phyloP scores from a whole-genome alignment of 192 early-diverging fungal species.

The Mortierella claussenii region DNA sequence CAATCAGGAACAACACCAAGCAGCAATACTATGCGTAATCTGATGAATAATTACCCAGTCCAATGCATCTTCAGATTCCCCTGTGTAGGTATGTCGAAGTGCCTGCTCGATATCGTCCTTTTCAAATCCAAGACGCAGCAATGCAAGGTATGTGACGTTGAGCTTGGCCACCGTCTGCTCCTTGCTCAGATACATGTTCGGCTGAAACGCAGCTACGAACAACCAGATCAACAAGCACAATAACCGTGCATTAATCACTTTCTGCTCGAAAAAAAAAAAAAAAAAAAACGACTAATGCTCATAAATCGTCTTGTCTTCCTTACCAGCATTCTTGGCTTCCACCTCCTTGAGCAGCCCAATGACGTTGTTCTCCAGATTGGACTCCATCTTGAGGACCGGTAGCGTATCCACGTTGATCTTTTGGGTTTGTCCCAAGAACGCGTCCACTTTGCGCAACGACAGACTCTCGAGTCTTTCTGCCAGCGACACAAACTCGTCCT shows the following conservation, averaged over 20 bases:
- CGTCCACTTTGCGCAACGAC: slow-evolving; percentile 45
- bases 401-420: slow-evolving; percentile 44
- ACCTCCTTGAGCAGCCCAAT: slow-evolving; percentile 44
- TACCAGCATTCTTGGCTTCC: slow-evolving; percentile 44
- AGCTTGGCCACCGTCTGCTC: slow-evolving; percentile 57
- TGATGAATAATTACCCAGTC: slow-evolving; percentile 61
- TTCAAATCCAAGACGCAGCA: slow-evolving; percentile 59
- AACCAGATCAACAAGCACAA: no score
- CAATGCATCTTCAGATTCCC: slow-evolving; percentile 53
- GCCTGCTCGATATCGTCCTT: slow-evolving; percentile 55
- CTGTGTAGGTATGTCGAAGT: slow-evolving; percentile 48
- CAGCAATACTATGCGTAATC: background rate
- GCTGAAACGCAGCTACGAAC: slow-evolving; percentile 28
- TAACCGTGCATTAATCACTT: no score
- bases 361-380: slow-evolving; percentile 51
- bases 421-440: slow-evolving; percentile 41
- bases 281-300: background rate
- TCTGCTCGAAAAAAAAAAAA: background rate
- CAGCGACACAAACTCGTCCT: slow-evolving; percentile 47
- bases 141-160: slow-evolving; percentile 57
- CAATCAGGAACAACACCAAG: background rate
- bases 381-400: slow-evolving; percentile 52
- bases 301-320: background rate
- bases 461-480: slow-evolving; percentile 44
- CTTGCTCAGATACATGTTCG: slow-evolving; percentile 24